phyloP scores from a whole-genome alignment of 345 rosid species.

The Acer negundo region DNA sequence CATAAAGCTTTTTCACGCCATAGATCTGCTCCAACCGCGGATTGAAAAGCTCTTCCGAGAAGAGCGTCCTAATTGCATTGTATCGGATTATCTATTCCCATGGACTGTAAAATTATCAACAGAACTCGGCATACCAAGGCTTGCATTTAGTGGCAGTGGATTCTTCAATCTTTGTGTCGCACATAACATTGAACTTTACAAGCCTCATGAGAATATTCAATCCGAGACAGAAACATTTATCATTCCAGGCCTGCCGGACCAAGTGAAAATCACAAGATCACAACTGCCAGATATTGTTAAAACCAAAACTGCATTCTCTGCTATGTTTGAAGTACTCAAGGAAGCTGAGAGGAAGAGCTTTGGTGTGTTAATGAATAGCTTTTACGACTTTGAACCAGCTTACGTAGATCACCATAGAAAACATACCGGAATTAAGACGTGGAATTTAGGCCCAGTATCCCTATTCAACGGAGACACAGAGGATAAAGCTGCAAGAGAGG shows the following conservation, averaged over 20 bases:
- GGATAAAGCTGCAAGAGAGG: conserved; percentile 32
- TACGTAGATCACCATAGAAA: conserved; percentile 33
- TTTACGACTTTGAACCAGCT: conserved; percentile 31
- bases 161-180: conserved; percentile 23
- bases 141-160: conserved; percentile 23
- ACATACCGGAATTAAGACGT: conserved; percentile 28
- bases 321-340: conserved; percentile 31
- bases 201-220: conserved; percentile 21
- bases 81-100: conserved; percentile 30
- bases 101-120: conserved; percentile 28
- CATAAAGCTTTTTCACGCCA: conserved; percentile 14
- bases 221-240: conserved; percentile 22
- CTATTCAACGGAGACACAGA: conserved; percentile 15
- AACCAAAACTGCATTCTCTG: conserved; percentile 27
- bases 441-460: conserved; percentile 37
- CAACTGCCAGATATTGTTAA: conserved; percentile 38
- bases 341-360: conserved; percentile 35
- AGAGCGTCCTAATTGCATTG: conserved; percentile 32
- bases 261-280: conserved; percentile 28
- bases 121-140: conserved; percentile 31
- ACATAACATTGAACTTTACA: conserved; percentile 18
- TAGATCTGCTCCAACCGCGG: conserved; percentile 19
- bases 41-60: conserved; percentile 15
- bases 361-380: conserved; percentile 36
- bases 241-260: conserved; percentile 32